A percentile compares a stretch with the other conserved stretches of the same genome.
Conservation (phyloP, 208 protist species). For the Zelonia costaricensis region DNA sequence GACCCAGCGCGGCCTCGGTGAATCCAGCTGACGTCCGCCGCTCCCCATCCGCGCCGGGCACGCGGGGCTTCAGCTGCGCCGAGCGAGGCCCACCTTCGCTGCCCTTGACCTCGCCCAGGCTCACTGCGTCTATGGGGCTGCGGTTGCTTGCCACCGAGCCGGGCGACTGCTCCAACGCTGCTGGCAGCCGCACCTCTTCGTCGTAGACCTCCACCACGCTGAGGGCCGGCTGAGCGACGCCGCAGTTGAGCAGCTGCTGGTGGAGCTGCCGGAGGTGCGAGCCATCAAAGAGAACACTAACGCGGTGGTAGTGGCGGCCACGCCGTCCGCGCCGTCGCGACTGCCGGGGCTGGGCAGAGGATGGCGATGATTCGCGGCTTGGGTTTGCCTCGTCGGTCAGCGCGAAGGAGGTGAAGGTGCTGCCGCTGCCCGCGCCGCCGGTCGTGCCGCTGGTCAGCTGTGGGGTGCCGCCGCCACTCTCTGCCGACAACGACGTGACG, state of each 20-base stretch:
- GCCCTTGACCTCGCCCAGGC: too few relatives aligned
- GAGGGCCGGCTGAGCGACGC: constrained; percentile 24
- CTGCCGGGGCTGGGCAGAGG: background rate
- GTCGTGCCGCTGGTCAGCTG: background rate
- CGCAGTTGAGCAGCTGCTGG: constrained; percentile 30
- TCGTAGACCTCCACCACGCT: constrained; percentile 29
- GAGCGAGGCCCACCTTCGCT: too few relatives aligned
- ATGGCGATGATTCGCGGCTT: background rate
- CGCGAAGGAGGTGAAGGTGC: too few relatives aligned
- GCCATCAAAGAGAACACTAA: constrained; percentile 21
- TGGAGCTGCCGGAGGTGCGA: constrained; percentile 24
- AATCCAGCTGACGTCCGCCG: too few relatives aligned
- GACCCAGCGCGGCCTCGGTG: too few relatives aligned
- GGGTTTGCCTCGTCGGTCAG: too few relatives aligned
- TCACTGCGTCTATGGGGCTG: background rate
- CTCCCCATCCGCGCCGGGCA: too few relatives aligned
- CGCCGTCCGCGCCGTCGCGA: too few relatives aligned
- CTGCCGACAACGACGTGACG: background rate
- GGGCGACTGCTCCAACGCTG: constrained; percentile 5
- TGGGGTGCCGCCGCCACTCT: background rate
- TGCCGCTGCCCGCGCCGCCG: background rate
- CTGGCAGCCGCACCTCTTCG: background rate
- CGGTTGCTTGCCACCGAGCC: background rate
- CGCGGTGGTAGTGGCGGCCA: constrained; percentile 8
- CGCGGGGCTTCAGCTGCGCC: too few relatives aligned